These are phyloP conservation scores for Scleroderma citrinum DNA, from an alignment of 768 basidiomycete genomes.

Conservation along the genomic window DNA sequence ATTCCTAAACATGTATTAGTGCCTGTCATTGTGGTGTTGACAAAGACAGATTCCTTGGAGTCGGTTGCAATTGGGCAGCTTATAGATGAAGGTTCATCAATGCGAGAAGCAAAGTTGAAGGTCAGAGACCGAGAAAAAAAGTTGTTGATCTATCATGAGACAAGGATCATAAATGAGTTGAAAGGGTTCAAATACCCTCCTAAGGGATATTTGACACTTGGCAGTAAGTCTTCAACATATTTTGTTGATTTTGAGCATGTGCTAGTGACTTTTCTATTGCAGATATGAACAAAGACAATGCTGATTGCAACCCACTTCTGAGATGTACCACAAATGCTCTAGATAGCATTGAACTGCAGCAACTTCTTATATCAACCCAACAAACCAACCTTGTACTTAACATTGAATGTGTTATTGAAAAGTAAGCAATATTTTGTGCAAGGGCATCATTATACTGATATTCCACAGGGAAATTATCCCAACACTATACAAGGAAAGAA, in stretches of 20 bases:
- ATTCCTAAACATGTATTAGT: background rate
- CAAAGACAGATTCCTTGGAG: background rate
- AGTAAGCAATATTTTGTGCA: background rate
- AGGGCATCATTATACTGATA: background rate
- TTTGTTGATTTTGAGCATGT: background rate
- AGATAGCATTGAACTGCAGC: slow-evolving; percentile 10
- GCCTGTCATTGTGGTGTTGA: background rate
- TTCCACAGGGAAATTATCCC: background rate
- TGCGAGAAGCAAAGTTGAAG: background rate
- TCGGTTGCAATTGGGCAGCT: background rate
- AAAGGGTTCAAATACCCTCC: background rate
- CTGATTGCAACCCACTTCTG: slow-evolving; percentile 10
- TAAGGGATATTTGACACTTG: background rate
- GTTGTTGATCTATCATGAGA: background rate
- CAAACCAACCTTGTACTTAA: slow-evolving; percentile 17
- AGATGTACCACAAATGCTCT: slow-evolving; percentile 15
- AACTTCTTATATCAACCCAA: slow-evolving; percentile 20
- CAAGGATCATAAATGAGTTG: background rate
- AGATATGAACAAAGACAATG: slow-evolving; percentile 16
- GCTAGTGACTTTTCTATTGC: background rate
- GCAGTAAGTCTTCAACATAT: background rate
- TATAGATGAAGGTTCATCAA: background rate
- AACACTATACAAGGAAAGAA: background rate
- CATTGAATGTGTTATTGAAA: slow-evolving; percentile 2
- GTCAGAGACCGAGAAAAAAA: background rate